Evolutionary conservation across 495 filamentous ascomycete genomes (phyloP).

Genomic region (Talaromyces ruber): DNA sequence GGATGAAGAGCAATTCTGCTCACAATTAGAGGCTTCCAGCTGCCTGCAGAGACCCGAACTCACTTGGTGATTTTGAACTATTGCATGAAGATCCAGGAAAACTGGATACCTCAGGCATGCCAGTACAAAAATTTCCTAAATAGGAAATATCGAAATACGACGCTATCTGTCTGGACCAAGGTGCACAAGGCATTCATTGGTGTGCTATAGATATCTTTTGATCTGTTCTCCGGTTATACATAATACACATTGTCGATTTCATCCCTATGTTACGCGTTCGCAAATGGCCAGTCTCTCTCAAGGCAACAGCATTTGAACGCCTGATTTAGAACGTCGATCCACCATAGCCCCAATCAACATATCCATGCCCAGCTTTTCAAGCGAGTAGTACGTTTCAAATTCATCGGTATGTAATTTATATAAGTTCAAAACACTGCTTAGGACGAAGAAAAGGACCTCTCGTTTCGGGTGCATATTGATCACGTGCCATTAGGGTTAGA

Average conservation of each 20-base stretch:
- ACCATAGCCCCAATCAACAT: neutral
- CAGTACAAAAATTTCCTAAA: neutral
- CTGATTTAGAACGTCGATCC: neutral
- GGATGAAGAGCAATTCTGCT: slow-evolving; percentile 21
- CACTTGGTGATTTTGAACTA: slow-evolving; percentile 13
- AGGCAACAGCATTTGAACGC: neutral
- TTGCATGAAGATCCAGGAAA: neutral
- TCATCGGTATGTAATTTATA: neutral
- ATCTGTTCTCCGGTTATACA: neutral
- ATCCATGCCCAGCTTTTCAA: neutral
- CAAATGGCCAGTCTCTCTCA: neutral
- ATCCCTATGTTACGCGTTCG: neutral
- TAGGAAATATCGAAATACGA: neutral
- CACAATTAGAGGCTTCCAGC: slow-evolving; percentile 16
- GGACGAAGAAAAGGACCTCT: neutral
- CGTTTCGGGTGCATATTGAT: neutral
- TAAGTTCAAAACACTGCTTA: neutral
- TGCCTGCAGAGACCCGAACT: slow-evolving; percentile 16
- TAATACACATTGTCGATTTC: neutral
- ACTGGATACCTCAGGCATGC: neutral
- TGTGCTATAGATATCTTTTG: neutral
- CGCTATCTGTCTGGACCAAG: neutral
- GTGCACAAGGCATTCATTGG: neutral
- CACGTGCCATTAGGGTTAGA: neutral
- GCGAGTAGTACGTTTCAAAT: neutral